phyloP scores from a whole-genome alignment of 2,329 filamentous ascomycete species.

The Monosporascus sp. region DNA sequence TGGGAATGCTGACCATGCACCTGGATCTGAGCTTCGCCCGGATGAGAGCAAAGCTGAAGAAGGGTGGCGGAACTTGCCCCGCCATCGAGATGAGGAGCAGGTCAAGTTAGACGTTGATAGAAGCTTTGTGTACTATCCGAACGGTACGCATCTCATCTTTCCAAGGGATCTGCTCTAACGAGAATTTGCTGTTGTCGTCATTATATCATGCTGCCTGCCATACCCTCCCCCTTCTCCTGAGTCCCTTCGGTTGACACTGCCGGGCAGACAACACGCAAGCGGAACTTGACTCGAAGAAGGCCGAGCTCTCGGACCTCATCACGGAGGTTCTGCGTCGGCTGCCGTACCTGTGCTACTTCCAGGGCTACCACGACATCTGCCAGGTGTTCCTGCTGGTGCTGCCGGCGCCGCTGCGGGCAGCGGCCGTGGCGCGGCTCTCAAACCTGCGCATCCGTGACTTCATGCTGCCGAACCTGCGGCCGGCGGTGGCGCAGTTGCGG shows the following conservation, averaged over 20 bases:
- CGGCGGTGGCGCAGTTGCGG: slow-evolving; percentile 77
- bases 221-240: slow-evolving; percentile 13
- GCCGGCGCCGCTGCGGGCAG: slow-evolving; percentile 52
- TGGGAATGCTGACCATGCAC: slow-evolving; percentile 6
- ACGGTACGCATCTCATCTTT: slow-evolving; percentile 46
- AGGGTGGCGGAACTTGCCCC: slow-evolving; percentile 57
- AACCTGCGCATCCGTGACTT: slow-evolving; percentile 91
- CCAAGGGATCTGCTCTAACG: too few relatives aligned
- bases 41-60: slow-evolving; percentile 14
- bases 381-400: slow-evolving; percentile 91
- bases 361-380: slow-evolving; percentile 97
- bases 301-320: slow-evolving; percentile 75
- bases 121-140: slow-evolving; percentile 96
- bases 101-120: slow-evolving; percentile 88
- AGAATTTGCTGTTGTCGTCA: not conserved
- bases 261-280: slow-evolving; percentile 59
- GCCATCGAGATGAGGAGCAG: slow-evolving; percentile 85
- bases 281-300: slow-evolving; percentile 65
- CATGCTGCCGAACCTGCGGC: slow-evolving; percentile 84
- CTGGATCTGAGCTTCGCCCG: not conserved
- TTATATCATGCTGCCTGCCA: slow-evolving; percentile 11
- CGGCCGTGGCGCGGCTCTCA: slow-evolving; percentile 73
- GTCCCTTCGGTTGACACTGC: not conserved
- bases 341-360: slow-evolving; percentile 89
- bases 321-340: slow-evolving; percentile 71